Evolutionary conservation across 768 basidiomycete genomes (phyloP), one percentile per base, ranked within the genome.

Genomic region (Calocybe indica): DNA sequence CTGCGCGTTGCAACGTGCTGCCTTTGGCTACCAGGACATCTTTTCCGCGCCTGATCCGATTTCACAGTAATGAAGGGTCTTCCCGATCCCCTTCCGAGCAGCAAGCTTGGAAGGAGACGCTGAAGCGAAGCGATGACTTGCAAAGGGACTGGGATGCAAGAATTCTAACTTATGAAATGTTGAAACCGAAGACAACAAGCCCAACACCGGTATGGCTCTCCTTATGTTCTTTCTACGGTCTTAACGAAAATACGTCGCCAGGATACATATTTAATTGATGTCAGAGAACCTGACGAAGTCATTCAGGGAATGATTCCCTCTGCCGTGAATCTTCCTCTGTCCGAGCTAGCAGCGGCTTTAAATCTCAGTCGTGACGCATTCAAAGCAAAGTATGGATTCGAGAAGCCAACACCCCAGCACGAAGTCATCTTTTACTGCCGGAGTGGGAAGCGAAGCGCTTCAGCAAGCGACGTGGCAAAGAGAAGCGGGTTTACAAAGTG

Each of bases 261-360:
- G 88, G 72, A 85, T 50, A 71, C 78, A 5, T 88, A 82, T 59
- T 61, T 91, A 39, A 82, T 91, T 55, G 92, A 95, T 57, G 94
- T 97, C n/a, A 83, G 95, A 14, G 94, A 96, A 63, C 88, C 85
- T 1, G 82, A 90, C 54, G 94, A 96, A 62, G 88, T 92, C 38
- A 77, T 87, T 10, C 88, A 92, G 61, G 94, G 94, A 9, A 85
- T 86, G 62, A 95, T 97, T 52, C 94, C 94, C 5, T 92, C 91
- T 15, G 78, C 92, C 12, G 90, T 96, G 58, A 90, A 92, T 64
- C 65, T 97, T 13, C 93, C 94, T 5, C 78, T 97, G 35, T 85
- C 87, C 6, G 76, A 76, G n/a, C 75, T 97, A 36, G 70, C 79
- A 31, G 76, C 74, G 35, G 79, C 88, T 11, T 63, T 97, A 28